Evolutionary conservation across 805 yeast species (phyloP), one percentile per base, ranked within the genome.

Genomic region (Spathaspora hagerdaliae): DNA sequence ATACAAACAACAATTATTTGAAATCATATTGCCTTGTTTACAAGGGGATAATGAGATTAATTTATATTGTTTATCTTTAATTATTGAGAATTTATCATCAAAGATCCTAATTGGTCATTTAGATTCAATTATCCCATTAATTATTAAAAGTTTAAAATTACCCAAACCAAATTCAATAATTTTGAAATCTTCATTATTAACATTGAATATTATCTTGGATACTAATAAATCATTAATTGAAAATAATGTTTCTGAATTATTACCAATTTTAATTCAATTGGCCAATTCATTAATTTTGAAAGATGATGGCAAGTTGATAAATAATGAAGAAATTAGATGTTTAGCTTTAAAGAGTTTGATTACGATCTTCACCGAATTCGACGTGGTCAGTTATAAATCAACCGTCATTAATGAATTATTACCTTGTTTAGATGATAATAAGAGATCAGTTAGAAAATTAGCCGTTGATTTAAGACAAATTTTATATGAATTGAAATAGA

Each of bases 391-490:
- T 9, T 46, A 63, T 73, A 42, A 48, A 71, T 45, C 79, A 77
- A 57, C 60, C 9, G 68, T 87, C 9, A 68, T 87, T 33, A 61
- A 55, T 14, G 73, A 69, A 11, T 64, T 87, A 38, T 69, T 67
- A 1, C 14, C 24, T 10, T 82, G 77, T 0, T 67, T 94, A 51
- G 94, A 85, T 53, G 97, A 92, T 61, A 75, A 73, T 40, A 83
- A 74, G 58, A 77, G 99, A 61, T 67, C 64, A 2, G 87, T 92
- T 1, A 78, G 99, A 58, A 84, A 81, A 59, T 73, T 79, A 42
- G 85, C 92, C 6, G 82, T 86, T 43, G 89, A 85, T 53, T 80
- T 92, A 44, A 78, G 97, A 57, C 97, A 92, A 59, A 68, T 74
- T 0, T 84, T 79, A 56, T 87, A 69, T 60, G 95, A 86, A 52